Base-by-base conservation (phyloP, 257 asterid genomes). In the Nicotiana tabacum region DNA sequence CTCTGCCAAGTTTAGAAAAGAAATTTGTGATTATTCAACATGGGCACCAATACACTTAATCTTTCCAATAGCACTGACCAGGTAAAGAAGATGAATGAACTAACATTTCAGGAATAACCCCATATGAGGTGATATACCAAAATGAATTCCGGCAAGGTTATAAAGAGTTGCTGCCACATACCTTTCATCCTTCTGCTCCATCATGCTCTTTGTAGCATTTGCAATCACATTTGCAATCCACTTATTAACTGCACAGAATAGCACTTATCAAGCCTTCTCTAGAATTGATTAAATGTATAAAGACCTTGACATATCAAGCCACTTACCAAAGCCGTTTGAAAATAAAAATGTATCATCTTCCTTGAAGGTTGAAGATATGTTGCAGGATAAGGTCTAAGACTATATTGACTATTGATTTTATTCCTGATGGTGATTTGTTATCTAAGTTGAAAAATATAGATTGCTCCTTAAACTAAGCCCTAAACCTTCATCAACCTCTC, bases 101-200 rank as follows among this genome's bases (percentile, higher is more conserved):
- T 4, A 8, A 29, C 43, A 51, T 51, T 76, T 51, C 80, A 76
- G 64, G 46, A 76, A 51, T 74, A 21, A 21, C 11, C 79, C 79
- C 61, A 74, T 21, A 48, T 21, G 67, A 24, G 67, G 33, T 61
- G 67, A 61, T 61, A 61, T 9, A 61, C 67, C 33, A 61, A 61
- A 61, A 61, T 60, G 78, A 72, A 43, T 32, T 74, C 37, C 64
- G 17, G 82, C 53, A 46, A 67, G 32, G 17, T 68, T 81, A 51
- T 80, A 48, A 48, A 48, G 15, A 48, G 62, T 43, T 24, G 39
- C 24, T 24, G 62, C 39, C 43, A 74, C 8, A 76, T 82, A 94
- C 99, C 99, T 90, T 85, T 96, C 98, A 87, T 96, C 99, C 90
- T 96, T 96, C 82, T 94, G 97, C 89, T 96, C 97, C 99, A 96